Evolutionary conservation across 768 basidiomycete species (phyloP), one percentile per base, ranked within the genome.

Genomic region (Mycena venus): DNA sequence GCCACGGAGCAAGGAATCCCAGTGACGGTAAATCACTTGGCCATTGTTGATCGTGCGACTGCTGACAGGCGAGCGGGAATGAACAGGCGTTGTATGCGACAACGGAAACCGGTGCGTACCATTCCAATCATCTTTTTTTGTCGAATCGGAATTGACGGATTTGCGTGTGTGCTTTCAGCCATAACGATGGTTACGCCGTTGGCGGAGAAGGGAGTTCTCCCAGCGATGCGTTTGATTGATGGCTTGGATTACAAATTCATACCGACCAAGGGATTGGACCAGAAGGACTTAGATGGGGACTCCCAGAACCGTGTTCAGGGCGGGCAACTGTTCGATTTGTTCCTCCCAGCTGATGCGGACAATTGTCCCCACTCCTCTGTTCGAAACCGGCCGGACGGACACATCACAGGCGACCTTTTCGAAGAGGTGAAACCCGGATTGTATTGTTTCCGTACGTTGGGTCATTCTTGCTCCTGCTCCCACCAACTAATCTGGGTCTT

Each of bases 371-470:
- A 75, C 19, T 68, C 70, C 8, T 58, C 75, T 11, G 60, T 78
- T 5, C 74, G 72, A 4, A 81, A 79, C 36, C 72, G 79, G 8
- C 72, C 75, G 3, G 77, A 79, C 34, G 78, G 79, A 4, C 78
- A 78, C 61, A 74, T 79, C 27, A 79, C 79, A 6, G 81, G 79
- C 2, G 80, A 80, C 58, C 65, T 82, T 1, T 81, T 82, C 62
- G 81, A 81, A 51, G 77, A 81, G 68, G 74, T 76, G 10, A 44
- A 76, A 40, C 78, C 78, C 1, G 79, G 79, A 23, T 72, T 74
- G 29, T 80, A 79, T 51, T 61, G 75, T 23, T 82, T 82, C 74
- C 79, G 80, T 78, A 73, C 25, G 71, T 66, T 0, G 1, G 23
- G 4, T 34, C 6, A 25, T 23, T 9, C 2, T 47, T 9, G 42